These are phyloP conservation scores for Teratosphaeria pseudoeucalypti DNA, from an alignment of 2,329 filamentous ascomycete genomes.

Conservation along the genomic window DNA sequence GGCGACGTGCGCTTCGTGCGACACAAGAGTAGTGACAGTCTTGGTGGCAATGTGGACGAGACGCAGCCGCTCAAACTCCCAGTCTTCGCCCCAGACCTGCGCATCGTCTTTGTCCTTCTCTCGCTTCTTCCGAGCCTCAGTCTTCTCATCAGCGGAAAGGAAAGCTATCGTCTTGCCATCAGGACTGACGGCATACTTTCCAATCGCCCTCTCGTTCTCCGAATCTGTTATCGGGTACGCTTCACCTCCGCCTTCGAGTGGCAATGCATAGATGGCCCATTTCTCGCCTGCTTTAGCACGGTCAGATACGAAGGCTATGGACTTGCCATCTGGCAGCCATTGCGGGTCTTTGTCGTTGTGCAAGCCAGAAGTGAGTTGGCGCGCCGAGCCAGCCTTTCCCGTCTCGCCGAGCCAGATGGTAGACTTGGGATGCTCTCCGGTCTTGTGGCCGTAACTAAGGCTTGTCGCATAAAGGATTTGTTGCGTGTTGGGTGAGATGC, in stretches of 20 bases:
- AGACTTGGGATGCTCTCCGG: conserved; percentile 11
- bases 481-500: conserved; percentile 14
- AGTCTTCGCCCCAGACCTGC: conserved; percentile 29
- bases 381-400: conserved; percentile 14
- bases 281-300: conserved; percentile 21
- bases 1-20: conserved; percentile 14
- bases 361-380: conserved; percentile 18
- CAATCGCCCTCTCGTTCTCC: conserved; percentile 18
- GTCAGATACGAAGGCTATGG: conserved; percentile 28
- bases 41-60: conserved; percentile 23
- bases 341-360: conserved; percentile 16
- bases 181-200: conserved; percentile 22
- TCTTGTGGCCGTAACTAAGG: conserved; percentile 9
- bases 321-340: conserved; percentile 20
- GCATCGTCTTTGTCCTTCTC: conserved; percentile 26
- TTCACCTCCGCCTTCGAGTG: conserved; percentile 14
- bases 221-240: conserved; percentile 18
- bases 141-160: conserved; percentile 25
- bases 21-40: conserved; percentile 12
- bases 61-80: conserved; percentile 24
- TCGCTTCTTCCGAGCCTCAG: conserved; percentile 20
- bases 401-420: conserved; percentile 21
- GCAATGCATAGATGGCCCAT: conserved; percentile 22
- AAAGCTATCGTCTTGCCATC: conserved; percentile 28
- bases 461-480: conserved; percentile 18